Percentiles rank a stretch among this genome's conserved stretches.
Conservation (phyloP, 768 basidiomycete species). For the Lentinula sp. region DNA sequence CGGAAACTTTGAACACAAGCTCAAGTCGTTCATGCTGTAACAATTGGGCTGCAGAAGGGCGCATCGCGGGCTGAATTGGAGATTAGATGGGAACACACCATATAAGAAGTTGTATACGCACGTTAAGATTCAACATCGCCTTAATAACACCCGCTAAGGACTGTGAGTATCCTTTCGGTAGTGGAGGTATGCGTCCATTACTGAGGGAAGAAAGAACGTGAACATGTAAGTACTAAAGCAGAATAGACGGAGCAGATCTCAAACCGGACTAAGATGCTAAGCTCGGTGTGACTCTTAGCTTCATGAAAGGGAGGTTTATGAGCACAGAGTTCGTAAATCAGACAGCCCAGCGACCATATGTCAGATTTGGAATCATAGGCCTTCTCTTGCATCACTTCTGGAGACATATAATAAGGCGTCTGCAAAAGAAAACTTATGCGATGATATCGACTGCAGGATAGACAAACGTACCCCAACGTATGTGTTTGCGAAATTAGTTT, state of each 20-base stretch:
- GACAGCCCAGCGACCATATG: slow-evolving; percentile 97
- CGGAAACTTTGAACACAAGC: slow-evolving; percentile 63
- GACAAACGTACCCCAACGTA: slow-evolving; percentile 81
- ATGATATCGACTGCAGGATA: not conserved
- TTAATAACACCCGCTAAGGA: slow-evolving; percentile 70
- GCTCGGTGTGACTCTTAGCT: slow-evolving; percentile 83
- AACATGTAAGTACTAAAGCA: not conserved
- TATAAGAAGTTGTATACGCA: slow-evolving; percentile 22
- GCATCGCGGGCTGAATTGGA: slow-evolving; percentile 66
- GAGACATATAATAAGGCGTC: slow-evolving; percentile 99
- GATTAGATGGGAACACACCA: not conserved
- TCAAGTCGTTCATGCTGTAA: slow-evolving; percentile 76
- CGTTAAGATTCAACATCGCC: slow-evolving; percentile 83
- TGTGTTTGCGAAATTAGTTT: slow-evolving; percentile 88
- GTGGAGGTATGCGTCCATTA: slow-evolving; percentile 86
- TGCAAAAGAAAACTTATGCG: slow-evolving; percentile 19
- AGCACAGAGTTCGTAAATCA: slow-evolving; percentile 95
- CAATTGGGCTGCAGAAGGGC: slow-evolving; percentile 76
- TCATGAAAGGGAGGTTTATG: slow-evolving; percentile 91
- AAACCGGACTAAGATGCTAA: slow-evolving; percentile 76
- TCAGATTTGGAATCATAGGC: slow-evolving; percentile 97
- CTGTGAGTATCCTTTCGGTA: slow-evolving; percentile 80
- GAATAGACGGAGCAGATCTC: slow-evolving; percentile 11
- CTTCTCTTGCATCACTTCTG: slow-evolving; percentile 95
- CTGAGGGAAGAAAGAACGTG: slow-evolving; percentile 24